These are phyloP conservation scores for Dentipellis sp. DNA, from an alignment of 768 basidiomycete species.

Conservation along the genomic window DNA sequence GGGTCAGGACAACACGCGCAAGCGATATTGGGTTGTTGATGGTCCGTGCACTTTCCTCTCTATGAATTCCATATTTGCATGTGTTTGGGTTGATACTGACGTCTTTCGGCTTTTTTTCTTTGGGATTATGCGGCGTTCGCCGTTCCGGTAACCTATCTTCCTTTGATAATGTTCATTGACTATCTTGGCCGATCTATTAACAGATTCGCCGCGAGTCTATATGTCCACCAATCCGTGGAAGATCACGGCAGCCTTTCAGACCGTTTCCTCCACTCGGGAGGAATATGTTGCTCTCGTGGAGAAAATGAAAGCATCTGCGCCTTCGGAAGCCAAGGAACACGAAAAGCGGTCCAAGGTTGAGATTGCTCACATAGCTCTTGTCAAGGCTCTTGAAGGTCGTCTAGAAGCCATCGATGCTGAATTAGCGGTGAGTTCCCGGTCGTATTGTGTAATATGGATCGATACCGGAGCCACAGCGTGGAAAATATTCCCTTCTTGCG, in stretches of 20 bases:
- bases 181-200: conserved; percentile 2
- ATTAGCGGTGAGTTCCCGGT: conserved; percentile 49
- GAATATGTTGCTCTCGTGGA: conserved; percentile 65
- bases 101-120: conserved; percentile 30
- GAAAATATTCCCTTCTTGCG: too few relatives aligned
- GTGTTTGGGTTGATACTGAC: conserved; percentile 45
- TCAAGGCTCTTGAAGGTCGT: conserved; percentile 53
- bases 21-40: conserved; percentile 82
- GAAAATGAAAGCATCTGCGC: conserved; percentile 42
- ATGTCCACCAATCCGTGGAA: conserved; percentile 88
- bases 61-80: conserved; percentile 45
- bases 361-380: conserved; percentile 49
- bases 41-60: conserved; percentile 56
- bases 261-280: conserved; percentile 59
- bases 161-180: conserved; percentile 16
- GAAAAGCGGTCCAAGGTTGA: conserved; percentile 50
- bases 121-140: conserved; percentile 35
- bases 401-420: conserved; percentile 62
- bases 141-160: conserved; percentile 16
- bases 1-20: conserved; percentile 68
- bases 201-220: conserved; percentile 82
- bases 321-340: conserved; percentile 34
- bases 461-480: conserved; percentile 1
- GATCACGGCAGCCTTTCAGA: conserved; percentile 66
- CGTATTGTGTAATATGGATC: background rate